Evolutionary conservation across 2,329 filamentous ascomycete species (phyloP).

Genomic region (Botrytis hyacinthi): DNA sequence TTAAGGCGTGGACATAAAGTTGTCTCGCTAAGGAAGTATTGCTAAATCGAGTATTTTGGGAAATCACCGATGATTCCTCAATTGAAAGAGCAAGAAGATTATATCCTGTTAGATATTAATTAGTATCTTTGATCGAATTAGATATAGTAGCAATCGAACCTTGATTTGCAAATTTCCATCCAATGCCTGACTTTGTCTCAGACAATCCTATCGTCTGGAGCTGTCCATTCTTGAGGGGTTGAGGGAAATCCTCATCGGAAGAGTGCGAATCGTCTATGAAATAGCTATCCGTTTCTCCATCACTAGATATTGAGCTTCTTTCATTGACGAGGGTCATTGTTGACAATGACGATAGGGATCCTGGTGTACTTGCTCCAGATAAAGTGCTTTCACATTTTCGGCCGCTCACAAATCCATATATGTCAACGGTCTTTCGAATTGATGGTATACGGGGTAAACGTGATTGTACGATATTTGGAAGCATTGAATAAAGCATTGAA

Average conservation of each 20-base stretch:
- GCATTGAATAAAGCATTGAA: constrained; percentile 52
- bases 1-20: constrained; percentile 62
- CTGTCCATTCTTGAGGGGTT: constrained; percentile 2
- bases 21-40: constrained; percentile 54
- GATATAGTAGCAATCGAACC: constrained; percentile 36
- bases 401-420: constrained; percentile 26
- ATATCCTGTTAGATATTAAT: constrained; percentile 40
- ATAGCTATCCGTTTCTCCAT: constrained; percentile 11
- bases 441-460: constrained; percentile 52
- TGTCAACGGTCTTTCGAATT: constrained; percentile 44
- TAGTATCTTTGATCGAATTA: background rate
- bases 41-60: constrained; percentile 36
- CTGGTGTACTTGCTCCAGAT: constrained; percentile 37
- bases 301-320: background rate
- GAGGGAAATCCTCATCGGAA: constrained; percentile 29
- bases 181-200: constrained; percentile 42
- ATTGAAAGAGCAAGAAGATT: constrained; percentile 47
- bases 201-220: constrained; percentile 26
- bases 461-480: constrained; percentile 52
- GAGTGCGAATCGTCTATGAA: constrained; percentile 24
- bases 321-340: constrained; percentile 30
- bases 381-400: constrained; percentile 29
- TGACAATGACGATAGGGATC: constrained; percentile 25
- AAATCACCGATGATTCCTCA: constrained; percentile 44
- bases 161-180: constrained; percentile 52